Conservation (phyloP, 257 asterid genomes). For the Nicotiana tabacum region DNA sequence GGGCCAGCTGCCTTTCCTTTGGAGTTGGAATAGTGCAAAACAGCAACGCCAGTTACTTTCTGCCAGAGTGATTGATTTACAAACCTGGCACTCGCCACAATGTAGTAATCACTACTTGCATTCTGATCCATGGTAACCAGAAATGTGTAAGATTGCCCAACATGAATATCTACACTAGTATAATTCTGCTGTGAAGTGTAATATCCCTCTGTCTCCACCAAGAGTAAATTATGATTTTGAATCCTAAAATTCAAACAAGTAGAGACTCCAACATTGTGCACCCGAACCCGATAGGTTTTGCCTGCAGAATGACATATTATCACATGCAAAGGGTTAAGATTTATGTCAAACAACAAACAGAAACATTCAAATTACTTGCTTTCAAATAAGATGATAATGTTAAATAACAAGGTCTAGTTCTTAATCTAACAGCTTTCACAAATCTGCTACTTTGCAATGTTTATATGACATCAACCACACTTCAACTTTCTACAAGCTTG, state of each 20-base stretch:
- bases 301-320: constrained; percentile 40
- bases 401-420: neutral
- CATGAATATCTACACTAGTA: constrained; percentile 77
- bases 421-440: neutral
- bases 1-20: constrained; percentile 67
- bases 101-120: constrained; percentile 90
- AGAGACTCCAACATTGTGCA: constrained; percentile 83
- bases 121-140: constrained; percentile 90
- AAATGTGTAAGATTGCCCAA: constrained; percentile 85
- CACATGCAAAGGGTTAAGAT: neutral
- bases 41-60: constrained; percentile 85
- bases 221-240: constrained; percentile 77
- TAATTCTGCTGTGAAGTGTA: constrained; percentile 84
- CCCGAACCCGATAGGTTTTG: constrained; percentile 78
- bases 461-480: neutral
- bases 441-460: neutral
- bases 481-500: neutral
- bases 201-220: constrained; percentile 88
- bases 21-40: constrained; percentile 82
- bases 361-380: neutral
- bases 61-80: constrained; percentile 88
- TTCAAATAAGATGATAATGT: neutral
- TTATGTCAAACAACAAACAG: neutral
- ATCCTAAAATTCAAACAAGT: constrained; percentile 85
- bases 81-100: constrained; percentile 90